Evolutionary conservation across 75 land plant genomes (phyloP).

Genomic region (Isoetes taiwanensis): DNA sequence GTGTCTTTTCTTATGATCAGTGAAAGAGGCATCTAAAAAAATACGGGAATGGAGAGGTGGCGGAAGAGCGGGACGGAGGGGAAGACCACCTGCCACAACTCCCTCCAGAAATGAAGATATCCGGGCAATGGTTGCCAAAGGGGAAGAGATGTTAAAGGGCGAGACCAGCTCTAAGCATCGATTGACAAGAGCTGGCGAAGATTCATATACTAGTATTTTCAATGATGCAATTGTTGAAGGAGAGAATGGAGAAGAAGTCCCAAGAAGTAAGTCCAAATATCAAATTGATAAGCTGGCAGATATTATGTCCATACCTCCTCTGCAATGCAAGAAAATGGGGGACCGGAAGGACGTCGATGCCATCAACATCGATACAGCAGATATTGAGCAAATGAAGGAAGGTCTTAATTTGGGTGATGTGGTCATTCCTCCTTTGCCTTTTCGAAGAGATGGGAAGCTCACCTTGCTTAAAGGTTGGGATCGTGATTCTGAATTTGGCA

Average conservation of each 20-base stretch:
- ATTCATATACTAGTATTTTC: not conserved
- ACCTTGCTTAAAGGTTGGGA: not conserved
- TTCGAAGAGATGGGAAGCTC: not conserved
- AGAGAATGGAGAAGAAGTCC: not conserved
- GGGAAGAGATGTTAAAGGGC: too few species aligned
- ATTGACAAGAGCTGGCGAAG: not conserved
- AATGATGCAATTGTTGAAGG: not conserved
- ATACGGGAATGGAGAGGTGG: not conserved
- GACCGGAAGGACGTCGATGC: not conserved
- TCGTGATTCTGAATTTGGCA: not conserved
- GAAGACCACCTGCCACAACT: too few species aligned
- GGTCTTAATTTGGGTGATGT: slow-evolving; percentile 1
- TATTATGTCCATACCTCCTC: too few species aligned
- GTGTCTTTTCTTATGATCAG: not conserved
- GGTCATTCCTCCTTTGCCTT: not conserved
- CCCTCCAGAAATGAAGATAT: too few species aligned
- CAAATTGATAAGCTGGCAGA: too few species aligned
- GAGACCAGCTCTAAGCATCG: not conserved
- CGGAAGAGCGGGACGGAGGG: not conserved
- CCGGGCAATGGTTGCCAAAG: too few species aligned
- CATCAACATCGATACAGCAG: not conserved
- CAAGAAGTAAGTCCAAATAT: not conserved
- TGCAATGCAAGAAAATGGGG: not conserved
- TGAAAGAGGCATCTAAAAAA: not conserved
- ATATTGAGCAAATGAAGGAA: slow-evolving; percentile 6